Conservation (phyloP, 352 stramenopile genomes). For the Phytophthora agathidicida region DNA sequence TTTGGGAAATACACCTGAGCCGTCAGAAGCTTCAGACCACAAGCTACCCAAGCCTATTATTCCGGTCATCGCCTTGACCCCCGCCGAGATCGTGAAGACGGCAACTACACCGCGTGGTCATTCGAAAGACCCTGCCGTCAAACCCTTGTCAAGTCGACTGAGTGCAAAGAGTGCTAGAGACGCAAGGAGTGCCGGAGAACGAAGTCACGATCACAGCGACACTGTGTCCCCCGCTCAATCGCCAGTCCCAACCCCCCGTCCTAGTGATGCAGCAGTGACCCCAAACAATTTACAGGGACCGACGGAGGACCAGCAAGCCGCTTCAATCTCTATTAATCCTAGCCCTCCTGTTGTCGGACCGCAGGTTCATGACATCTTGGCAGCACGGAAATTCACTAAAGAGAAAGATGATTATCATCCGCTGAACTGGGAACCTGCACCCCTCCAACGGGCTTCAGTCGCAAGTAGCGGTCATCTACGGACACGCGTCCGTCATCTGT, state of each 20-base stretch:
- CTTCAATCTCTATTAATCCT: background rate
- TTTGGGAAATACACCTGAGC: slow-evolving; percentile 19
- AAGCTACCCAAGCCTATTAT: slow-evolving; percentile 23
- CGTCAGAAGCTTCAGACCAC: background rate
- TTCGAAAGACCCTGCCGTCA: slow-evolving; percentile 29
- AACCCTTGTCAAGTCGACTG: slow-evolving; percentile 37
- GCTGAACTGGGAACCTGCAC: slow-evolving; percentile 18
- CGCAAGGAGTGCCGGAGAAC: slow-evolving; percentile 1
- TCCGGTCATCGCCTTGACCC: slow-evolving; percentile 51
- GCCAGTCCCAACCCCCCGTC: slow-evolving; percentile 15
- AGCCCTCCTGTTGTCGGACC: slow-evolving; percentile 1
- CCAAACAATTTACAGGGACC: background rate
- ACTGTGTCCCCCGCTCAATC: background rate
- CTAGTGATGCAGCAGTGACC: slow-evolving; percentile 8
- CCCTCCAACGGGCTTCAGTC: slow-evolving; percentile 22
- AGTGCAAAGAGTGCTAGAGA: slow-evolving; percentile 27
- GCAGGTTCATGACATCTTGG: slow-evolving; percentile 3
- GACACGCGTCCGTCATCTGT: slow-evolving; percentile 32
- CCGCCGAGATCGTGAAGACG: slow-evolving; percentile 61
- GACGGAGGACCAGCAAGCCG: background rate
- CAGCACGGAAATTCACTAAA: slow-evolving; percentile 10
- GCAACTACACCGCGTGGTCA: slow-evolving; percentile 33
- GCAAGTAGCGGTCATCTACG: slow-evolving; percentile 19
- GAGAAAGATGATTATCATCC: slow-evolving; percentile 18
- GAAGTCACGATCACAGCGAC: slow-evolving; percentile 4